phyloP scores from a whole-genome alignment of 2,329 filamentous ascomycete genomes.

The Ophiostoma ulmi region DNA sequence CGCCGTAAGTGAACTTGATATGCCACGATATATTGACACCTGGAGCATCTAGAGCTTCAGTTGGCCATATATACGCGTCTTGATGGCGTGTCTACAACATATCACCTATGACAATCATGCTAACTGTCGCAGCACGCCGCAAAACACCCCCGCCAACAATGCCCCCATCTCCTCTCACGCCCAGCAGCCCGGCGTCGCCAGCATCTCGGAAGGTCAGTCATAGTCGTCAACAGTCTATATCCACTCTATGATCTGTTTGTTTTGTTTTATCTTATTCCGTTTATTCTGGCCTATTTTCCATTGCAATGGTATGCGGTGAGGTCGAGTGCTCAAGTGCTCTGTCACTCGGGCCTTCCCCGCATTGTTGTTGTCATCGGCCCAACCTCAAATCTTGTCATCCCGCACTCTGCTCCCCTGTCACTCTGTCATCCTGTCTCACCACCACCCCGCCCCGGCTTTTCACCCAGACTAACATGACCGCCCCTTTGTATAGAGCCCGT shows the following conservation, averaged over 20 bases:
- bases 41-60: conserved; percentile 17
- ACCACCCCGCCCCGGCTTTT: not conserved
- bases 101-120: conserved; percentile 5
- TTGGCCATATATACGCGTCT: not conserved
- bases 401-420: not conserved
- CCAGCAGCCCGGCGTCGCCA: conserved; percentile 86
- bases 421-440: not conserved
- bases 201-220: conserved; percentile 90
- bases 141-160: conserved; percentile 94
- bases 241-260: not conserved
- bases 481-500: conserved; percentile 57
- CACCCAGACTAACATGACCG: not conserved
- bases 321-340: not conserved
- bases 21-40: not conserved
- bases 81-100: not conserved
- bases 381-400: not conserved
- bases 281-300: not conserved
- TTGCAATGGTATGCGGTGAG: not conserved
- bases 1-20: conserved; percentile 47
- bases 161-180: conserved; percentile 97
- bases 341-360: not conserved
- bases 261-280: not conserved
- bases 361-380: conserved; percentile 1
- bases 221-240: not conserved
- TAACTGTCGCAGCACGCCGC: conserved; percentile 68